These are phyloP conservation scores for Phytophthora ramorum DNA, from an alignment of 352 stramenopile genomes.

Conservation along the genomic window DNA sequence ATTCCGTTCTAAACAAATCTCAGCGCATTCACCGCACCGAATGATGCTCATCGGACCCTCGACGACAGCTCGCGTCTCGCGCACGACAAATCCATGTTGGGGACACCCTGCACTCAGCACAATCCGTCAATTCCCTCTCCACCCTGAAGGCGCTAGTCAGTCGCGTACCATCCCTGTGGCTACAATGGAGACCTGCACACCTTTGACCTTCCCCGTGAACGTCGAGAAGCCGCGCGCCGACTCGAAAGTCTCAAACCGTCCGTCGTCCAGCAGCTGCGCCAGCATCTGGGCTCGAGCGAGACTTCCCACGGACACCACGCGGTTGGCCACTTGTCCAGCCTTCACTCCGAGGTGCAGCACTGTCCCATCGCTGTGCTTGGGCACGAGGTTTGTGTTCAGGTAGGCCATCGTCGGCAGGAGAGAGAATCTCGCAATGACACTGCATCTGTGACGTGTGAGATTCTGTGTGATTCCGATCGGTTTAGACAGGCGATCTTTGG, in stretches of 20 bases:
- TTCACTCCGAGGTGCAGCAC: slow-evolving; percentile 56
- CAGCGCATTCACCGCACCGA: slow-evolving; percentile 27
- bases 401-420: slow-evolving; percentile 39
- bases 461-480: slow-evolving; percentile 10
- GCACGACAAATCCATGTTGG: slow-evolving; percentile 83
- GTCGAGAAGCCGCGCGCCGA: slow-evolving; percentile 64
- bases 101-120: slow-evolving; percentile 35
- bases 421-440: neutral
- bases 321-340: slow-evolving; percentile 53
- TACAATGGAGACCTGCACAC: slow-evolving; percentile 57
- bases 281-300: slow-evolving; percentile 44
- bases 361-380: slow-evolving; percentile 45
- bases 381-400: slow-evolving; percentile 55
- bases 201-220: slow-evolving; percentile 60
- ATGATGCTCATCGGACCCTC: slow-evolving; percentile 61
- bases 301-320: slow-evolving; percentile 56
- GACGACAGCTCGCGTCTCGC: slow-evolving; percentile 61
- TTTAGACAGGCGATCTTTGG: slow-evolving; percentile 29
- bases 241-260: slow-evolving; percentile 35
- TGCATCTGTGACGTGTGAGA: slow-evolving; percentile 6
- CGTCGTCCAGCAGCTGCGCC: slow-evolving; percentile 40
- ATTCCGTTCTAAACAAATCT: neutral
- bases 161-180: slow-evolving; percentile 64
- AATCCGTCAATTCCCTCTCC: neutral
- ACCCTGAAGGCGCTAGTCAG: neutral